Evolutionary conservation across 129 eudicot species (phyloP).

Genomic region (Sambucus nigra): DNA sequence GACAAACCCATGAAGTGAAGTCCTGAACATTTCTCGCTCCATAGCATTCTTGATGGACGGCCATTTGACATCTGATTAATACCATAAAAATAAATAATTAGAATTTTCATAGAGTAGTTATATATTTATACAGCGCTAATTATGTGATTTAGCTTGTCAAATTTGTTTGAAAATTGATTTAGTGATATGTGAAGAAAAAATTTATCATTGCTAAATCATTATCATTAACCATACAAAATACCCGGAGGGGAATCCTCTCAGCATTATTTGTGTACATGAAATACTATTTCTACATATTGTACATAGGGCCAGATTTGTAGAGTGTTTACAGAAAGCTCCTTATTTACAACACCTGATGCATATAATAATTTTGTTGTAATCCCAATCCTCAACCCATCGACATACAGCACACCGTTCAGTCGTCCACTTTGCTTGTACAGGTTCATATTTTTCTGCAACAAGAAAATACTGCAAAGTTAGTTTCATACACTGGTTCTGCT

Average conservation of each 20-base stretch:
- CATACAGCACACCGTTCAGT: conserved; percentile 99
- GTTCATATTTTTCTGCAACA: conserved; percentile 70
- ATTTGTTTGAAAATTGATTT: neutral
- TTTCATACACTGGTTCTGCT: conserved; percentile 9
- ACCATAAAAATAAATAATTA: conserved; percentile 7
- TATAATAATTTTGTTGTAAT: conserved; percentile 91
- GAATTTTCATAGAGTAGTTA: neutral
- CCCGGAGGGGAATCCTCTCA: no score
- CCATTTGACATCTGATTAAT: conserved; percentile 83
- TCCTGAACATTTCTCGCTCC: conserved; percentile 81
- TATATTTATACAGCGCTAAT: neutral
- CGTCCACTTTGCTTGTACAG: conserved; percentile 91
- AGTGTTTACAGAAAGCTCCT: neutral
- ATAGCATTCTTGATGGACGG: conserved; percentile 99
- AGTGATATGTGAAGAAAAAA: no score
- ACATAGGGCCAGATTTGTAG: neutral
- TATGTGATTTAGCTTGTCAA: neutral
- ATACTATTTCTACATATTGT: no score
- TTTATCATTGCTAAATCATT: no score
- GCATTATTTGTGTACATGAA: no score
- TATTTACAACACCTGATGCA: conserved; percentile 59
- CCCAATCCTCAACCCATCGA: conserved; percentile 99
- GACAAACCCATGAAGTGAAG: conserved; percentile 97
- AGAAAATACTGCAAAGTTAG: conserved; percentile 20
- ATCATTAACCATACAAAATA: no score